phyloP scores from a whole-genome alignment of 352 stramenopile genomes.

The Globisporangium perplexum region DNA sequence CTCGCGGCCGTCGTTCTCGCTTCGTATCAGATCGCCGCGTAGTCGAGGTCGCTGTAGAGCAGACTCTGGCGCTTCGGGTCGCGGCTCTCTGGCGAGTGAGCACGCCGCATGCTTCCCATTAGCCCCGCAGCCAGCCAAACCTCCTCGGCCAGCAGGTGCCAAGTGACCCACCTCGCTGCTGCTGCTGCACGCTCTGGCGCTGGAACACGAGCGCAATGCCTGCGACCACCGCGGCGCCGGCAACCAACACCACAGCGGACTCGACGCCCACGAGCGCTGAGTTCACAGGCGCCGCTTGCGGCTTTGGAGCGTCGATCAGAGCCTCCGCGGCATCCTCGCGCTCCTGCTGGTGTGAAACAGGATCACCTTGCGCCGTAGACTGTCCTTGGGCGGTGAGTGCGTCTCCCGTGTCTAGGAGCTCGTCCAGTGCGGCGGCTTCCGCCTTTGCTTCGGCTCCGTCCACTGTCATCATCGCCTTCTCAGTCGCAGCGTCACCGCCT shows the following conservation, averaged over 20 bases:
- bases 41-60: conserved; percentile 69
- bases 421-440: background rate
- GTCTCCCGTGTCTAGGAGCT: background rate
- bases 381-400: background rate
- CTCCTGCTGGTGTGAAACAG: background rate
- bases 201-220: conserved; percentile 1
- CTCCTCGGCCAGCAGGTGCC: too few species aligned
- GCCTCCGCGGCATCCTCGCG: background rate
- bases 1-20: background rate
- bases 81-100: conserved; percentile 2
- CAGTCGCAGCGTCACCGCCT: background rate
- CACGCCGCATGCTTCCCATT: too few species aligned
- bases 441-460: background rate
- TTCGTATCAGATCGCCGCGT: conserved; percentile 38
- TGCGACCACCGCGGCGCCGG: background rate
- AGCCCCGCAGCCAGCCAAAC: too few species aligned
- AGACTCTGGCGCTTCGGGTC: conserved; percentile 52
- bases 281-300: background rate
- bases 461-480: background rate
- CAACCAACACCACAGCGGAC: conserved; percentile 1
- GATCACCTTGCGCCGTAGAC: background rate
- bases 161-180: background rate
- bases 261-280: background rate
- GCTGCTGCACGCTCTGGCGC: background rate
- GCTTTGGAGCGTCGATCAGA: background rate